Evolutionary conservation across 768 basidiomycete species (phyloP), one percentile per base, ranked within the genome.

Genomic region (Lactarius psammicola): DNA sequence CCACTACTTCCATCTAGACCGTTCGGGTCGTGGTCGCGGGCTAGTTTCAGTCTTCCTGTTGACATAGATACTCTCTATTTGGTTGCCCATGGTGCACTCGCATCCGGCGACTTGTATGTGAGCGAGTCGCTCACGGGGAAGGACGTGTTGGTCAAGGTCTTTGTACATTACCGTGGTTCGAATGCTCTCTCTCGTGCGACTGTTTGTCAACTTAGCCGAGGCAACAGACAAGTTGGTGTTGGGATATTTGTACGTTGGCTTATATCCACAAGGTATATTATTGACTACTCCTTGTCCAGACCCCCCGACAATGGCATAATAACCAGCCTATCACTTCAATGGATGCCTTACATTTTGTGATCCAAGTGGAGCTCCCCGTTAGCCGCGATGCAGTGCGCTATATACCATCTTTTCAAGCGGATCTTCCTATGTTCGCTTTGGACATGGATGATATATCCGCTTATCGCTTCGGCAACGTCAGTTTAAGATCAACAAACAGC

Each of bases 171-270:
- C 56, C 51, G 72, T 36, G 49, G 59, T 30, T 49, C 63, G 5
- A 60, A 56, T 10, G 66, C 73, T 11, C 73, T 78, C 2, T 68
- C 71, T 6, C 68, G 70, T n/a, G 74, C 75, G 23, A 68, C 72
- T 5, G 69, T 79, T 18, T 79, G 77, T 62, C 65, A 58, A n/a
- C 70, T 81, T 1, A 66, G 67, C 40, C 74, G 70, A 38, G 62
- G 60, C 8, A 72, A 71, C 28, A 68, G 72, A 10, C 65, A 72
- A 44, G 64, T 75, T 46, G 80, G 78, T 23, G 69, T 80, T 17
- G 79, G 80, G 0, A 74, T 81, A 62, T 80, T 74, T 49, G 80
- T 78, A 60, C 64, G 78, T 72, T 51, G 20, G 15, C 57, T 34
- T 13, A 26, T 4, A 30, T 56, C n/a, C 17, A 9, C 49, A 18